Base-by-base conservation (phyloP, 345 rosid species). In the Iberis pinnata region DNA sequence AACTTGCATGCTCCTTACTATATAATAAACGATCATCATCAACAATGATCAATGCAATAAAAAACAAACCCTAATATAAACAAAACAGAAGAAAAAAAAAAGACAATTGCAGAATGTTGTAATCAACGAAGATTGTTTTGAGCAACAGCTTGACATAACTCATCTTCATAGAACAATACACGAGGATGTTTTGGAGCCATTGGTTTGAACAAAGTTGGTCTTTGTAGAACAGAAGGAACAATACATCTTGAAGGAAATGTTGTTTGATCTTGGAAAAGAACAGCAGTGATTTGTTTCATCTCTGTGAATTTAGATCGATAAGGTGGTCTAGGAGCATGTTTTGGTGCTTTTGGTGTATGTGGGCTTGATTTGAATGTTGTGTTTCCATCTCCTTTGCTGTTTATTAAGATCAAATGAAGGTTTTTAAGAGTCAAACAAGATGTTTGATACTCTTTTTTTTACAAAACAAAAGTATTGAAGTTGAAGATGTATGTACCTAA, bases 91-190 rank as follows among this genome's bases (percentile, higher is more conserved):
- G 60, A 46, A 33, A 50, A 48, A 51, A 49, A 64, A 17, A 31
- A 25, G 0, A 12, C 9, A 29, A 7, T 26, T 29, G 33, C 5
- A 29, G 9, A 50, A 19, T 19, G 18, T 41, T 3, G 37, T 29
- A 49, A 72, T 87, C 82, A 86, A 54, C 60, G 80, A 56, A 85
- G 92, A 67, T 85, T 88, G 64, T 85, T 83, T 60, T 85, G 89
- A 70, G 96, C 90, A 71, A 90, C 96, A 40, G 98, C 96, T 57
- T 87, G 92, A 75, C 98, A 87, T 56, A 90, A 60, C 51, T 90
- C 98, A 24, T 90, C 98, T 73, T 90, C 98, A 4, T 84, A 90
- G 71, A 90, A 84, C 35, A 90, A 72, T 11, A 75, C 98, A 12
- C 98, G 73, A 31, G 70, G 70, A 26, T 65, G 70, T 37, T 61